phyloP scores from a whole-genome alignment of 805 yeast genomes.

The Saccharomycopsis malanga region DNA sequence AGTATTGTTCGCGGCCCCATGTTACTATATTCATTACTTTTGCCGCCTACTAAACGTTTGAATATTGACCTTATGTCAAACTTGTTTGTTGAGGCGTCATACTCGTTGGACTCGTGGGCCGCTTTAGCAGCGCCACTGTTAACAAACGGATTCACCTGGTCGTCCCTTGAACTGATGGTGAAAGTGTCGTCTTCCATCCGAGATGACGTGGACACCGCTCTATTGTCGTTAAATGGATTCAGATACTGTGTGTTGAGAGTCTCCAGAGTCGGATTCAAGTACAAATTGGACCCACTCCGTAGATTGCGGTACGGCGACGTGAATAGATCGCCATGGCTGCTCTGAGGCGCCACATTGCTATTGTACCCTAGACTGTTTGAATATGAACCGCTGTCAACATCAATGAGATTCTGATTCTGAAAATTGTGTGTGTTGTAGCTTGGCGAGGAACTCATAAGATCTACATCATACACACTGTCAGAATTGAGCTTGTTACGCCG shows the following conservation, averaged over 20 bases:
- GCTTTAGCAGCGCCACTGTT: slow-evolving; percentile 1
- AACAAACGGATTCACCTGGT: slow-evolving; percentile 19
- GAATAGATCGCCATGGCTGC: neutral
- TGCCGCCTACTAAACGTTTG: slow-evolving; percentile 24
- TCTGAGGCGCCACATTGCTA: neutral
- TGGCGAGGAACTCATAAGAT: slow-evolving; percentile 21
- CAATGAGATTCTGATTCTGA: slow-evolving; percentile 6
- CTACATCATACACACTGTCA: slow-evolving; percentile 12
- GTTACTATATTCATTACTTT: slow-evolving; percentile 49
- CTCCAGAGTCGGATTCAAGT: neutral
- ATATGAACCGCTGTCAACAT: slow-evolving; percentile 9
- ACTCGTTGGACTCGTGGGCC: slow-evolving; percentile 21
- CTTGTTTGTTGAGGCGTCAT: slow-evolving; percentile 29
- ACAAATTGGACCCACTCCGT: neutral
- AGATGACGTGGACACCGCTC: neutral
- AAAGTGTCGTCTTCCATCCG: slow-evolving; percentile 11
- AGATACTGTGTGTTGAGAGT: slow-evolving; percentile 4
- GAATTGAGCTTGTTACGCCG: neutral
- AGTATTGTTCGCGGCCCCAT: slow-evolving; percentile 35
- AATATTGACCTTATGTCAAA: slow-evolving; percentile 35
- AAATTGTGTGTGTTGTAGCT: too few relatives aligned
- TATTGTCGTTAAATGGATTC: slow-evolving; percentile 16
- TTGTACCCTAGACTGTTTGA: neutral
- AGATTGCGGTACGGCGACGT: neutral
- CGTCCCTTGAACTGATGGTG: slow-evolving; percentile 14